These are phyloP conservation scores for Dioscorea zingiberensis DNA, from an alignment of 106 monocot species.

Conservation along the genomic window DNA sequence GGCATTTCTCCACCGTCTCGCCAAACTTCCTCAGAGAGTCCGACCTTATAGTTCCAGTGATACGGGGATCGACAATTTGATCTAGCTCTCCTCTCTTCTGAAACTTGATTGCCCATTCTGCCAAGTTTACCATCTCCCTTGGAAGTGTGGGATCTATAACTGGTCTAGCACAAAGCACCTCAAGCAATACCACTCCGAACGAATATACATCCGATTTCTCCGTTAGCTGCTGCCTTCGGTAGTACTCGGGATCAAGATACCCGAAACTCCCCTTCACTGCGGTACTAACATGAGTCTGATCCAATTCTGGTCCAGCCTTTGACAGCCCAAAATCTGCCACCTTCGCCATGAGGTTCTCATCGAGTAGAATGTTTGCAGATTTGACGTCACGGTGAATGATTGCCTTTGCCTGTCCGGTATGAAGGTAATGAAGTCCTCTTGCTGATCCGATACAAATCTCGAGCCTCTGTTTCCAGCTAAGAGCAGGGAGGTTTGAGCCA, in stretches of 20 bases:
- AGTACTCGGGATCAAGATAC: constrained; percentile 79
- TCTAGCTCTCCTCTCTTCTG: constrained; percentile 44
- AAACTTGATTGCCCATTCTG: constrained; percentile 68
- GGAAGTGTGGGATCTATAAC: constrained; percentile 69
- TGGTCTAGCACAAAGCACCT: constrained; percentile 63
- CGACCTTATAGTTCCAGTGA: constrained; percentile 37
- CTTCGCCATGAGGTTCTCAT: constrained; percentile 59
- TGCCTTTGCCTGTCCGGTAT: constrained; percentile 56
- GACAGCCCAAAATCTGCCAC: constrained; percentile 76
- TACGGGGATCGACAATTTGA: constrained; percentile 37
- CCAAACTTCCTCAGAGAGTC: constrained; percentile 59
- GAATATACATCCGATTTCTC: constrained; percentile 81
- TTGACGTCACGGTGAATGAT: constrained; percentile 81
- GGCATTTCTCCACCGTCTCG: constrained; percentile 59
- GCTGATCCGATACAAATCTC: constrained; percentile 68
- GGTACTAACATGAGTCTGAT: constrained; percentile 79
- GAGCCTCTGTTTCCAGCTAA: constrained; percentile 63
- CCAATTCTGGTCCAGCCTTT: constrained; percentile 70
- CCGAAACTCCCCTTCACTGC: constrained; percentile 84
- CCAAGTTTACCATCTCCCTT: constrained; percentile 75
- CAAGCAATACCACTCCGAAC: constrained; percentile 72
- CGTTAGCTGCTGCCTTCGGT: constrained; percentile 64
- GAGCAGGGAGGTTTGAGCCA: constrained; percentile 42
- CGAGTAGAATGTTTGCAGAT: constrained; percentile 70
- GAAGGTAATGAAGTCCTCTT: constrained; percentile 74